A percentile compares a stretch with the other conserved stretches of the same genome.
phyloP scores from a whole-genome alignment of 2,329 filamentous ascomycete genomes.

The Botrytis tulipae region DNA sequence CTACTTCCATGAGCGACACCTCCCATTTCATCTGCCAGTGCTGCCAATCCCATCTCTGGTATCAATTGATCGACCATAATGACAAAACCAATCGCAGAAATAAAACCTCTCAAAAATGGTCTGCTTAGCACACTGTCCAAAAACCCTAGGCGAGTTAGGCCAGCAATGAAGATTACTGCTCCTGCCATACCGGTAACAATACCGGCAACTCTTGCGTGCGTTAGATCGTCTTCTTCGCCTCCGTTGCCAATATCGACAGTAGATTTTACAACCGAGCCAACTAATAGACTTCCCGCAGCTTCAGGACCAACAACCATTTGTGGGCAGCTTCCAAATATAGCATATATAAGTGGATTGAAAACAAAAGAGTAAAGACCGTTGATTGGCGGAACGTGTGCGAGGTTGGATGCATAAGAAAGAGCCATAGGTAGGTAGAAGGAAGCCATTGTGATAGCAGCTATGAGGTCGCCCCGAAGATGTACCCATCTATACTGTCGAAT shows the following conservation, averaged over 20 bases:
- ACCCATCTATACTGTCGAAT: slow-evolving; percentile 79
- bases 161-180: slow-evolving; percentile 82
- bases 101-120: slow-evolving; percentile 91
- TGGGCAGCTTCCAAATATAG: slow-evolving; percentile 84
- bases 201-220: slow-evolving; percentile 82
- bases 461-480: slow-evolving; percentile 80
- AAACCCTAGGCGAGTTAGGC: slow-evolving; percentile 82
- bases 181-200: slow-evolving; percentile 86
- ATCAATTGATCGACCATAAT: slow-evolving; percentile 95
- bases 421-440: slow-evolving; percentile 98
- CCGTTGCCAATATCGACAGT: slow-evolving; percentile 69
- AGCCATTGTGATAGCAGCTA: slow-evolving; percentile 92
- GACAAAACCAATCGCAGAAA: slow-evolving; percentile 93
- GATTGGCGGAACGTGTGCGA: slow-evolving; percentile 88
- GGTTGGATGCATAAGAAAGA: slow-evolving; percentile 85
- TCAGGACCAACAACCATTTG: slow-evolving; percentile 94
- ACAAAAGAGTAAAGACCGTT: slow-evolving; percentile 94
- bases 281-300: slow-evolving; percentile 85
- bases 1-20: slow-evolving; percentile 81
- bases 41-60: slow-evolving; percentile 77
- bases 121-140: slow-evolving; percentile 90
- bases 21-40: slow-evolving; percentile 58
- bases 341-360: slow-evolving; percentile 88
- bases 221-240: slow-evolving; percentile 58
- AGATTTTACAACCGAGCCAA: slow-evolving; percentile 79